Evolutionary conservation across 306 rosid species (phyloP).

Genomic region (Benincasa hispida): DNA sequence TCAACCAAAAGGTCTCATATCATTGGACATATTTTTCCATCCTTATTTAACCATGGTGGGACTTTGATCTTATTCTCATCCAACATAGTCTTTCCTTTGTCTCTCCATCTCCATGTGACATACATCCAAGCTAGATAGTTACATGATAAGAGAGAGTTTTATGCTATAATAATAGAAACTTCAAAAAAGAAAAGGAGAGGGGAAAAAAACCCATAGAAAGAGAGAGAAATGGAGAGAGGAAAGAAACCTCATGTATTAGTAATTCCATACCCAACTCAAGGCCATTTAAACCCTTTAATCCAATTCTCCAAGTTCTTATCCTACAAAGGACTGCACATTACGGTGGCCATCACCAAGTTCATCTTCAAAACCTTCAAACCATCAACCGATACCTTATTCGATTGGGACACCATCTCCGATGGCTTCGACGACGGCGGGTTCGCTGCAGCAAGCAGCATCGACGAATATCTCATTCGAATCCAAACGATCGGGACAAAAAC

Average conservation of each 20-base stretch:
- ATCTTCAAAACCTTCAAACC: constrained; percentile 32
- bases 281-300: constrained; percentile 50
- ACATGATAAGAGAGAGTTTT: no score
- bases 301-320: constrained; percentile 32
- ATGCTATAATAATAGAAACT: background rate
- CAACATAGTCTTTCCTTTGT: no score
- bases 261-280: constrained; percentile 51
- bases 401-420: constrained; percentile 51
- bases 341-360: constrained; percentile 40
- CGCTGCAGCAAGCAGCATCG: constrained; percentile 13
- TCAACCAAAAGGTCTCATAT: no score
- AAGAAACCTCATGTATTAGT: constrained; percentile 19
- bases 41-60: no score
- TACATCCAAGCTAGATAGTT: no score
- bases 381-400: background rate
- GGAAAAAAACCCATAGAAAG: no score
- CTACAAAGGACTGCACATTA: constrained; percentile 24
- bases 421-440: constrained; percentile 57
- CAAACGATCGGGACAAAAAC: constrained; percentile 25
- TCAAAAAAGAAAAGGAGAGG: background rate
- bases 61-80: no score
- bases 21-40: no score
- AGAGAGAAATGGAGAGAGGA: constrained; percentile 1
- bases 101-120: no score
- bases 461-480: constrained; percentile 25